Base-by-base conservation (phyloP, 1,139 yeast species). In the Yamadazyma atmosphaerica region DNA sequence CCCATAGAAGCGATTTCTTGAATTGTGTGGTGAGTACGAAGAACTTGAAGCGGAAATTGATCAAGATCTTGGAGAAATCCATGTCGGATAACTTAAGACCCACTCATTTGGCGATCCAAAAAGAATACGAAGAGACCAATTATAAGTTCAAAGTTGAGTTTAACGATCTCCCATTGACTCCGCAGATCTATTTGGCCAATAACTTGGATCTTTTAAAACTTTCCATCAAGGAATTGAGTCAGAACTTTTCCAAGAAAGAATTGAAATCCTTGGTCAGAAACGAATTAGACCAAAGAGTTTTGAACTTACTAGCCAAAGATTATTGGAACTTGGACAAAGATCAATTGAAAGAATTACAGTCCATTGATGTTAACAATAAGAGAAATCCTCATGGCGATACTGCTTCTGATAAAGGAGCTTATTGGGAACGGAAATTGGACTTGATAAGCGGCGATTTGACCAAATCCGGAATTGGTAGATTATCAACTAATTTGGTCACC, bases 71-170 rank as follows among this genome's bases (percentile, higher is more conserved):
- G 51, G 98, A 92, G 55, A 80, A 77, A 46, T 86, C 96, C 3
- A 92, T 94, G 98, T 88, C 96, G 1, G 75, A 78, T 35, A 86
- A 95, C 2, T 71, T 94, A 41, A 83, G 83, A 48, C 98, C 98
- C 14, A 89, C 98, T 4, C 88, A 89, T 40, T 73, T 79, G 39
- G 77, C 90, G 6, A 90, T 94, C 38, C 88, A 86, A 47, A 92
- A 82, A 55, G 98, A 92, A 60, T 74, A 89, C 38, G 99, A 94
- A 59, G 98, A 94, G 53, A 81, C 98, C 0, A 72, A 95, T 1
- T 94, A 94, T 58, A 83, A 85, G 57, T 92, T 88, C 67, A 94
- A 94, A 60, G 98, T 94, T 17, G 97, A 92, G 60, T 94, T 89
- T 60, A 92, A 94, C 58, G 99, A 94, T 60, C 79, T 98, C 41